Percentiles rank a stretch among this genome's conserved stretches.
Conservation (phyloP, 495 filamentous ascomycete genomes). For the Aspergillus baeticus region DNA sequence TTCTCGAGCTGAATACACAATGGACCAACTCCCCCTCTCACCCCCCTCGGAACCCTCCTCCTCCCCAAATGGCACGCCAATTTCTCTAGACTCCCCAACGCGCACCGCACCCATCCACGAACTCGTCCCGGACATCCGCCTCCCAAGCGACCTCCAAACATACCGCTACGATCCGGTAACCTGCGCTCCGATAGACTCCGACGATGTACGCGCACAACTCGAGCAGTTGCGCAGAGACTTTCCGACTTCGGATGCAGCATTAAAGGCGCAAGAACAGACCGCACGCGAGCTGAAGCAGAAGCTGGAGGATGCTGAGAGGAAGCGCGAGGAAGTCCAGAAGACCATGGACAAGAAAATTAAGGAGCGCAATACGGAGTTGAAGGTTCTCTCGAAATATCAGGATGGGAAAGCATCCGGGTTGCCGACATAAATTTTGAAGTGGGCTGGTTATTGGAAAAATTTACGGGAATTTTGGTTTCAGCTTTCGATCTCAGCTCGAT, state of each 20-base stretch:
- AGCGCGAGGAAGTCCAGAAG: slow-evolving; percentile 41
- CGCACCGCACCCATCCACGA: slow-evolving; percentile 44
- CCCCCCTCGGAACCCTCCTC: slow-evolving; percentile 31
- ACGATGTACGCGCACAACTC: slow-evolving; percentile 34
- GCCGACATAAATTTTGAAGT: slow-evolving; percentile 23
- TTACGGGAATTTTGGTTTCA: neutral
- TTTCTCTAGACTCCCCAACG: slow-evolving; percentile 35
- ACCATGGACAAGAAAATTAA: slow-evolving; percentile 48
- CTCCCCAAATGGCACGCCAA: slow-evolving; percentile 14
- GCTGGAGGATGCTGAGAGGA: slow-evolving; percentile 38
- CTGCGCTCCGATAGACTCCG: slow-evolving; percentile 32
- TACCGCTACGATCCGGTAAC: slow-evolving; percentile 41
- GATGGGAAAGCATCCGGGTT: slow-evolving; percentile 37
- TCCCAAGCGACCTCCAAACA: slow-evolving; percentile 33
- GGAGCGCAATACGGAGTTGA: slow-evolving; percentile 46
- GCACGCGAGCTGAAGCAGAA: slow-evolving; percentile 40
- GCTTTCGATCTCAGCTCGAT: too few relatives aligned
- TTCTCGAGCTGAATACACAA: neutral
- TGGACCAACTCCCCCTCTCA: slow-evolving; percentile 33
- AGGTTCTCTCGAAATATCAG: slow-evolving; percentile 45
- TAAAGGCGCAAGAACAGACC: slow-evolving; percentile 41
- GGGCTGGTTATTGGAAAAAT: neutral
- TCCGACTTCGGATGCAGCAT: slow-evolving; percentile 32
- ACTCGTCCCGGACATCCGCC: slow-evolving; percentile 38
- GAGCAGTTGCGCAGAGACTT: slow-evolving; percentile 39